These are phyloP conservation scores for Ilyonectria destructans DNA, from an alignment of 2,329 filamentous ascomycete genomes.

Conservation along the genomic window DNA sequence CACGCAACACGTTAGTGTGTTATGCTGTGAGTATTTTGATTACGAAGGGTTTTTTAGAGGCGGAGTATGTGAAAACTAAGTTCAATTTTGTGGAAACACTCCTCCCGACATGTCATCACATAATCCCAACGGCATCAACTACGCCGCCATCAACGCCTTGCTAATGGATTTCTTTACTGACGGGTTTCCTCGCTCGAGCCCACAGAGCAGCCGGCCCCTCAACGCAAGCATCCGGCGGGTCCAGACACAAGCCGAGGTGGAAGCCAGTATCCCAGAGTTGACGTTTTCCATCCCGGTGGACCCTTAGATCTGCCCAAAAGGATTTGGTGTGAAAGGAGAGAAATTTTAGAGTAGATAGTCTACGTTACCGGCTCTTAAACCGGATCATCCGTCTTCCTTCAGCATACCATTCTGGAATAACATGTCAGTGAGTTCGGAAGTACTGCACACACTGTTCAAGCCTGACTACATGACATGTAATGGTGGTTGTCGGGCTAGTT, in stretches of 20 bases:
- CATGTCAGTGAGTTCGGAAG: too few species aligned
- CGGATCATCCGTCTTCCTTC: too few species aligned
- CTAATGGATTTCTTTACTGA: neutral
- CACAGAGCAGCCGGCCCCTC: neutral
- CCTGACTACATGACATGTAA: neutral
- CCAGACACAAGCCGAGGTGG: constrained; percentile 3
- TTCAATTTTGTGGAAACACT: neutral
- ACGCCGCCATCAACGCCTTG: neutral
- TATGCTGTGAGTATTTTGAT: neutral
- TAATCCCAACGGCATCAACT: neutral
- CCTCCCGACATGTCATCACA: constrained; percentile 1
- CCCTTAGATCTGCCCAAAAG: neutral
- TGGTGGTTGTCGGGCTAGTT: neutral
- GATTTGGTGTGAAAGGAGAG: neutral
- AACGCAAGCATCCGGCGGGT: neutral
- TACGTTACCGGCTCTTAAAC: neutral
- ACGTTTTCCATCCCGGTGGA: neutral
- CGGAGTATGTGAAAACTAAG: constrained; percentile 1
- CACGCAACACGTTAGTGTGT: neutral
- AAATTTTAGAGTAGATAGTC: neutral
- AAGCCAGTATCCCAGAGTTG: constrained; percentile 1
- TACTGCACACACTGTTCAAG: neutral
- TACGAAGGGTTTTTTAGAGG: neutral
- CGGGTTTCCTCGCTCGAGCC: neutral
- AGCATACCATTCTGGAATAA: too few species aligned